Evolutionary conservation across 805 yeast species (phyloP).

Genomic region (Helenozyma rhizophorensis): DNA sequence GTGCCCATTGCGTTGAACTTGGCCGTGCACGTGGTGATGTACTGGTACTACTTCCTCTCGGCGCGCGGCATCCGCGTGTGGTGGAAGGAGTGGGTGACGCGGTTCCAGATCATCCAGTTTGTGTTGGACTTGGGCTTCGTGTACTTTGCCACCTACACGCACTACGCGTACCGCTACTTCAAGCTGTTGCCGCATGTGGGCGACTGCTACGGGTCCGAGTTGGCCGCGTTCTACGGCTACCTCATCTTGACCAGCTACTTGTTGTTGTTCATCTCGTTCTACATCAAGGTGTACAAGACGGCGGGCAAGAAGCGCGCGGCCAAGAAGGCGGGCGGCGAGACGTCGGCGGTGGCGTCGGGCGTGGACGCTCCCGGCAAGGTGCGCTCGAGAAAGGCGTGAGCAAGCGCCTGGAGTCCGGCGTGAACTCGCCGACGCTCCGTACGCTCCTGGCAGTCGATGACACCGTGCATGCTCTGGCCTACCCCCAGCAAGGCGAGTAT

Average conservation of each 20-base stretch:
- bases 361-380: slow-evolving; percentile 18
- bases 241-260: slow-evolving; percentile 82
- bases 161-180: slow-evolving; percentile 70
- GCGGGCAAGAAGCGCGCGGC: slow-evolving; percentile 24
- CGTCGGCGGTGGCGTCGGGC: slow-evolving; percentile 10
- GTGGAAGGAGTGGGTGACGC: slow-evolving; percentile 99
- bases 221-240: slow-evolving; percentile 91
- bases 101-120: slow-evolving; percentile 92
- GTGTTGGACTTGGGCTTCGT: slow-evolving; percentile 85
- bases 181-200: slow-evolving; percentile 63
- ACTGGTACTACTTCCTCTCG: slow-evolving; percentile 92
- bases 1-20: slow-evolving; percentile 87
- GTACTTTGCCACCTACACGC: slow-evolving; percentile 91
- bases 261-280: slow-evolving; percentile 87
- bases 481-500: not conserved
- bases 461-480: too few relatives aligned
- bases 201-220: slow-evolving; percentile 86
- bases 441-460: not conserved
- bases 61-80: slow-evolving; percentile 93
- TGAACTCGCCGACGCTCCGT: not conserved
- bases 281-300: slow-evolving; percentile 77
- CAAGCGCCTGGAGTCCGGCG: slow-evolving; percentile 1
- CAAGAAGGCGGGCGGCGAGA: slow-evolving; percentile 7
- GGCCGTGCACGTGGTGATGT: slow-evolving; percentile 94
- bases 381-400: slow-evolving; percentile 34